Evolutionary conservation across 2,329 filamentous ascomycete genomes (phyloP), one percentile per base, ranked within the genome.

Genomic region (Diplocarpon rosae): DNA sequence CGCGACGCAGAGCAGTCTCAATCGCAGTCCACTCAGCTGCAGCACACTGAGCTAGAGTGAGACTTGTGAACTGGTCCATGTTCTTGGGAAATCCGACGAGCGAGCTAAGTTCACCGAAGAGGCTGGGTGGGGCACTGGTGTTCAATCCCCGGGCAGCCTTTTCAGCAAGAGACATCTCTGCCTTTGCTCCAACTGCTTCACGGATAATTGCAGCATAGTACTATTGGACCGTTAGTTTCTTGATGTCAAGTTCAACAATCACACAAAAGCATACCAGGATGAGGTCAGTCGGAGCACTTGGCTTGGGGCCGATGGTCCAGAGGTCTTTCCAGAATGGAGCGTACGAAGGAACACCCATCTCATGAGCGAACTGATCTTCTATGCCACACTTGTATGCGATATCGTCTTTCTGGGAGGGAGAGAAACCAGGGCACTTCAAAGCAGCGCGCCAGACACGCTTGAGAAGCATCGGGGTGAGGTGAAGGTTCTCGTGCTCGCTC

Each of bases 401-500:
- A 52, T 76, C 71, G 53, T 79, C 73, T 62, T 80, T 81, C 65
- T 76, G 73, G n/a, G 69, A 49, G 1, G 72, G 65, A 3, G 73
- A 77, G 57, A 83, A 81, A 1, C 77, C 78, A 1, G 70, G 67
- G 55, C 78, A 83, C 2, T 64, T 60, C 63, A 82, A 69, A 15
- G 70, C 70, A 1, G 74, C 66, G 9, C 62, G 63, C 34, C 69
- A 63, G 27, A 82, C 62, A 10, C 77, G 73, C 48, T 68, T 68
- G 28, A 74, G 63, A 0, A 83, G 67, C 55, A 71, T 69, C 1
- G 53, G 46, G n/a, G 67, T 78, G 15, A 82, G 59, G 40, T 71
- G 69, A 30, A 68, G 52, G 7, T 63, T 53, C 32, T 70, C 60
- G 14, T 63, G 59, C 0, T 60, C 55, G 17, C 63, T 60, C 2